These are phyloP conservation scores for Malus hybrid DNA, from an alignment of 331 rosid genomes.

Conservation along the genomic window DNA sequence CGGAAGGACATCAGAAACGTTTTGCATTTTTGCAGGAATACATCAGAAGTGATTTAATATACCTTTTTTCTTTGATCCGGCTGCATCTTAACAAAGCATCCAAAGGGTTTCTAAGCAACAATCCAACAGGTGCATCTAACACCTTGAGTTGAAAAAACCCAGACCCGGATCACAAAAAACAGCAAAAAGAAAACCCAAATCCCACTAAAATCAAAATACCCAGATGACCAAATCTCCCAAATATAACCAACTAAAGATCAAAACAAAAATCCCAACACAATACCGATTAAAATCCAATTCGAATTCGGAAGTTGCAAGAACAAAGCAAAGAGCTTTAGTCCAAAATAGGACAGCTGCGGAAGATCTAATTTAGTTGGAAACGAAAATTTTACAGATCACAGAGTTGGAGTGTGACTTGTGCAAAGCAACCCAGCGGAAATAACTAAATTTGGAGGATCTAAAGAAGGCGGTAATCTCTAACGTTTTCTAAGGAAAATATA, in stretches of 20 bases:
- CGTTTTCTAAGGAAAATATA: slow-evolving; percentile 9
- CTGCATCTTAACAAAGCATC: slow-evolving; percentile 65
- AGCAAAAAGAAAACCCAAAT: slow-evolving; percentile 5
- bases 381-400: slow-evolving; percentile 36
- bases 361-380: slow-evolving; percentile 48
- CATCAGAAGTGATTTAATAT: slow-evolving; percentile 17
- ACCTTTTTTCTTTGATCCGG: slow-evolving; percentile 93
- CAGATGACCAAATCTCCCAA: slow-evolving; percentile 24
- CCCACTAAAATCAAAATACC: slow-evolving; percentile 31
- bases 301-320: slow-evolving; percentile 1
- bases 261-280: slow-evolving; percentile 15
- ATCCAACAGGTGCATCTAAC: slow-evolving; percentile 34
- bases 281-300: slow-evolving; percentile 14
- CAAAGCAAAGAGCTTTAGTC: slow-evolving; percentile 7
- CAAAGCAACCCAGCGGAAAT: slow-evolving; percentile 24
- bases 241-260: slow-evolving; percentile 23
- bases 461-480: slow-evolving; percentile 40
- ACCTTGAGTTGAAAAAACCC: slow-evolving; percentile 19
- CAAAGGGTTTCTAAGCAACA: slow-evolving; percentile 22
- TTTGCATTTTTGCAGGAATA: background rate
- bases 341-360: slow-evolving; percentile 23
- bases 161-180: slow-evolving; percentile 35
- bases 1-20: background rate
- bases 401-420: slow-evolving; percentile 17
- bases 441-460: slow-evolving; percentile 33